Percentiles rank a stretch among this genome's conserved stretches.
phyloP scores from a whole-genome alignment of 345 rosid species.

The Eucalyptus pauciflora region DNA sequence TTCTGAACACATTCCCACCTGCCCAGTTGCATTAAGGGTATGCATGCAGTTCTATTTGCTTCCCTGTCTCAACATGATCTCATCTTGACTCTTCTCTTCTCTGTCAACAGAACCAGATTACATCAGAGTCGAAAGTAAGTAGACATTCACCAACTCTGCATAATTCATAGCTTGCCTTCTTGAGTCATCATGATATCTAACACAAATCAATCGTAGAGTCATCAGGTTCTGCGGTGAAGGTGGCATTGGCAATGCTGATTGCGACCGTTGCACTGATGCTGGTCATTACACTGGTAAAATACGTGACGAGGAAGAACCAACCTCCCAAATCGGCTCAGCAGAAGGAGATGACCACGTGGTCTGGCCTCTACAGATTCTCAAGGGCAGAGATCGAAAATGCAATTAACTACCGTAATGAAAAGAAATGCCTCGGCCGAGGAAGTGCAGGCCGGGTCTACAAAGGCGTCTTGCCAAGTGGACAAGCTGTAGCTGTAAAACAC shows the following conservation, averaged over 20 bases:
- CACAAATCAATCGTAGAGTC: not conserved
- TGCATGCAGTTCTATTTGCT: not conserved
- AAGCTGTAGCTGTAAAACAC: constrained; percentile 46
- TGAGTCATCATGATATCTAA: not conserved
- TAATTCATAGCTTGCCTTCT: not conserved
- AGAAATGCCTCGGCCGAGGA: constrained; percentile 31
- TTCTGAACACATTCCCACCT: not conserved
- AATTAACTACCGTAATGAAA: constrained; percentile 11
- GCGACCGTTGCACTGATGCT: constrained; percentile 6
- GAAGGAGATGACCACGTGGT: constrained; percentile 12
- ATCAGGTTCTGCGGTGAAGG: constrained; percentile 20
- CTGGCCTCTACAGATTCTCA: constrained; percentile 42
- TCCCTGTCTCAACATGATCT: not conserved
- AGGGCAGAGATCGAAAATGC: constrained; percentile 53
- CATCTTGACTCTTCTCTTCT: not conserved
- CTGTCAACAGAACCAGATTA: constrained; percentile 30
- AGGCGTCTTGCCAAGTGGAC: constrained; percentile 55
- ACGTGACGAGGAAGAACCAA: constrained; percentile 2
- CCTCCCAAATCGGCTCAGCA: not conserved
- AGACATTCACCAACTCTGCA: not conserved
- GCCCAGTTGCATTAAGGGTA: not conserved
- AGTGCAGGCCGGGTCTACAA: constrained; percentile 52
- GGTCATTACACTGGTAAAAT: constrained; percentile 19
- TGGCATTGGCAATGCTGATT: constrained; percentile 1
- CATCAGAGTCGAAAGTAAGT: constrained; percentile 34